Evolutionary conservation across 1,284 basidiomycete species (phyloP).

Genomic region (Crocinoboletus sp.): DNA sequence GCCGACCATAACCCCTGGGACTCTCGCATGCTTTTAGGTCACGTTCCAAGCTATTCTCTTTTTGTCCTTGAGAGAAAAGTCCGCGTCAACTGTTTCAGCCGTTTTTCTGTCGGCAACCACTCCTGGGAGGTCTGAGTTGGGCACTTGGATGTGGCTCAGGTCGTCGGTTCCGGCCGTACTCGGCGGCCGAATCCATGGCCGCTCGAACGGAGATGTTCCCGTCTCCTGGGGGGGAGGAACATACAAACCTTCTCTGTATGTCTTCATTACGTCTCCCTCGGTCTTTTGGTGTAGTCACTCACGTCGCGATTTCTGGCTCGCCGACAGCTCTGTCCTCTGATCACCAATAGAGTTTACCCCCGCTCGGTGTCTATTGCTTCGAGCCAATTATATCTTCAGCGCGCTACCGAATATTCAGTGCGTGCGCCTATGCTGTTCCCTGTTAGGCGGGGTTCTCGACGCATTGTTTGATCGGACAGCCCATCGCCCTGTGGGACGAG

Average conservation of each 20-base stretch:
- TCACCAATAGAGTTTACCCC: slow-evolving; percentile 1
- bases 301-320: not conserved
- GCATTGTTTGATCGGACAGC: not conserved
- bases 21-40: no score
- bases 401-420: not conserved
- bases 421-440: not conserved
- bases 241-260: not conserved
- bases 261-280: not conserved
- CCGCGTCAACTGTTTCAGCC: no score
- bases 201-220: slow-evolving; percentile 1
- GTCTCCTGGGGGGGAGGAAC: not conserved
- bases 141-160: not conserved
- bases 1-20: no score
- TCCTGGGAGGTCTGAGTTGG: no score
- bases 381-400: not conserved
- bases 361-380: not conserved
- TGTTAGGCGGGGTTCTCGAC: not conserved
- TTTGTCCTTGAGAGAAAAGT: no score
- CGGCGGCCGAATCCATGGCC: slow-evolving; percentile 2
- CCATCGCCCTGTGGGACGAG: not conserved
- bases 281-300: not conserved
- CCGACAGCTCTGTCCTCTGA: not conserved
- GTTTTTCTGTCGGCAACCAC: no score
- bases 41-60: no score
- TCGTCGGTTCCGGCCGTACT: not conserved